Conservation (phyloP, 2,329 filamentous ascomycete genomes). For the Onygenales sp. region DNA sequence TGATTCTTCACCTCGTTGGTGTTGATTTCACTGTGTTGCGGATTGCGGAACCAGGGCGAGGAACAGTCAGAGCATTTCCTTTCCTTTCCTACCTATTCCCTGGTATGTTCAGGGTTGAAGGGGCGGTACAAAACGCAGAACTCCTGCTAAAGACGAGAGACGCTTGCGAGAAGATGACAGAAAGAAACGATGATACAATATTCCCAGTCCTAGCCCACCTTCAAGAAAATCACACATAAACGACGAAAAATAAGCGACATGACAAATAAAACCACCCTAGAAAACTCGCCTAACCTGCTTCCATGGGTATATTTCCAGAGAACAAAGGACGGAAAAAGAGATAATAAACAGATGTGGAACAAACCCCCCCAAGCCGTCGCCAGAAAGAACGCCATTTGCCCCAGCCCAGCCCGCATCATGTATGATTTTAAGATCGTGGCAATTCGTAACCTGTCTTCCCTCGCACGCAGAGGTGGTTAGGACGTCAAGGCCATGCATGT, state of each 20-base stretch:
- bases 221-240: not conserved
- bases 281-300: not conserved
- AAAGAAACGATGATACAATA: not conserved
- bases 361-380: not conserved
- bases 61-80: no score
- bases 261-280: not conserved
- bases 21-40: no score
- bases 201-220: not conserved
- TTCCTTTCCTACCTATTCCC: no score
- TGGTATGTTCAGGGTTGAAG: no score
- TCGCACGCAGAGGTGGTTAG: not conserved
- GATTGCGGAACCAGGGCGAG: no score
- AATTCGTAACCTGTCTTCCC: not conserved
- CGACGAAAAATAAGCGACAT: not conserved
- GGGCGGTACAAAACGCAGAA: no score
- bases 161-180: not conserved
- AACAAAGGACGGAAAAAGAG: not conserved
- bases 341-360: not conserved
- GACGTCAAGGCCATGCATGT: not conserved
- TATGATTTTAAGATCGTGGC: not conserved
- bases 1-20: no score
- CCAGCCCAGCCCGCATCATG: not conserved
- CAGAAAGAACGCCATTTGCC: not conserved
- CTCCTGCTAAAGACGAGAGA: not conserved
- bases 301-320: not conserved